Percentiles rank a stretch among this genome's conserved stretches.
phyloP scores from a whole-genome alignment of 129 eudicot species.

The Flaveria linearis region DNA sequence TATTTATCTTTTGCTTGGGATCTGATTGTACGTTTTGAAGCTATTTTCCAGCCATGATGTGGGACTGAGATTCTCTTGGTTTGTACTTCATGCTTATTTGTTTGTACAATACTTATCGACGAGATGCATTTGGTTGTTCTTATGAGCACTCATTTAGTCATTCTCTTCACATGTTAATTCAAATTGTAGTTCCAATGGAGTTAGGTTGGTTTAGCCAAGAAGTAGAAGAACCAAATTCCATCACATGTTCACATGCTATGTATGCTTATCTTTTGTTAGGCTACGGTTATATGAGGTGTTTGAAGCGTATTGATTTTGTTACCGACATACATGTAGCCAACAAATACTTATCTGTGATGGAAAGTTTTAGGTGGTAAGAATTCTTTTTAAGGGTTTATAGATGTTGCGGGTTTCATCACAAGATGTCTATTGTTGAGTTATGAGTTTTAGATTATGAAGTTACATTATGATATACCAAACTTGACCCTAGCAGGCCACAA shows the following conservation, averaged over 20 bases:
- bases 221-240: conserved; percentile 14
- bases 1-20: neutral
- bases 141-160: conserved; percentile 20
- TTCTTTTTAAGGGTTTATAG: conserved; percentile 7
- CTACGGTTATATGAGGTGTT: neutral
- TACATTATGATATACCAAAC: conserved; percentile 12
- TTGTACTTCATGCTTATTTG: conserved; percentile 23
- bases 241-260: conserved; percentile 20
- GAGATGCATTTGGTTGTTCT: neutral
- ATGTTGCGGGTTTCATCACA: neutral
- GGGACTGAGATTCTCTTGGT: neutral
- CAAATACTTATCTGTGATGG: conserved; percentile 10
- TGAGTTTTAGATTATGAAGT: conserved; percentile 14
- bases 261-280: conserved; percentile 6
- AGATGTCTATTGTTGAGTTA: neutral
- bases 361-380: conserved; percentile 13
- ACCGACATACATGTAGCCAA: conserved; percentile 15
- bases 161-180: neutral
- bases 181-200: neutral
- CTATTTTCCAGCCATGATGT: too few species aligned
- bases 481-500: neutral
- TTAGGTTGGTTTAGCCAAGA: neutral
- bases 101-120: conserved; percentile 6
- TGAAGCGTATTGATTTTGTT: conserved; percentile 12
- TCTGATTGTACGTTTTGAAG: neutral